Evolutionary conservation across 305 asterid genomes (phyloP).

Genomic region (Fraxinus dipetala): DNA sequence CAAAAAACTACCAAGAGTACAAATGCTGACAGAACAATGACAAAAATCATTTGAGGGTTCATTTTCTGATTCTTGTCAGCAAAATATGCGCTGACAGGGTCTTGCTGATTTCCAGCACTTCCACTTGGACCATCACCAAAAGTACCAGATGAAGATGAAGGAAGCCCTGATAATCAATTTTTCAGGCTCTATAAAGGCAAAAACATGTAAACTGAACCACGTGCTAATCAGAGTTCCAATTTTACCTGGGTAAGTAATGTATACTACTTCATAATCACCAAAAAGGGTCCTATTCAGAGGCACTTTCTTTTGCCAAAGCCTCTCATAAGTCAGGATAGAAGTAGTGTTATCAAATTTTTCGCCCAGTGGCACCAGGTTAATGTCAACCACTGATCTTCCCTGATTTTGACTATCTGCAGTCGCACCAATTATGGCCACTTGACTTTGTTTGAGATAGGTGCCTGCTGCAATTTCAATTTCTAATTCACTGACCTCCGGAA

Average conservation of each 20-base stretch:
- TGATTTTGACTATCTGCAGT: constrained; percentile 79
- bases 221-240: constrained; percentile 3
- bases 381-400: constrained; percentile 73
- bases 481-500: constrained; percentile 76
- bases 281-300: constrained; percentile 79
- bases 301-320: constrained; percentile 79
- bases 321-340: constrained; percentile 75
- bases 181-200: constrained; percentile 24
- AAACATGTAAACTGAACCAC: not conserved
- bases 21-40: constrained; percentile 70
- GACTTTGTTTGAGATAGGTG: constrained; percentile 81
- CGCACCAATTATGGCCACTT: constrained; percentile 85
- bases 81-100: constrained; percentile 72
- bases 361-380: constrained; percentile 86
- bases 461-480: constrained; percentile 94
- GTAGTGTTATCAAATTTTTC: constrained; percentile 93
- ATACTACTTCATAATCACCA: constrained; percentile 69
- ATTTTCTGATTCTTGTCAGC: constrained; percentile 60
- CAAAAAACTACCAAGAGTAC: constrained; percentile 73
- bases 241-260: constrained; percentile 81
- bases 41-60: constrained; percentile 64
- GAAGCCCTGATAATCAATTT: constrained; percentile 57
- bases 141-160: constrained; percentile 64
- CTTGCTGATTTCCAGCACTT: constrained; percentile 62
- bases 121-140: constrained; percentile 75